Evolutionary conservation across 805 yeast genomes (phyloP).

Genomic region (Candida schatavii): DNA sequence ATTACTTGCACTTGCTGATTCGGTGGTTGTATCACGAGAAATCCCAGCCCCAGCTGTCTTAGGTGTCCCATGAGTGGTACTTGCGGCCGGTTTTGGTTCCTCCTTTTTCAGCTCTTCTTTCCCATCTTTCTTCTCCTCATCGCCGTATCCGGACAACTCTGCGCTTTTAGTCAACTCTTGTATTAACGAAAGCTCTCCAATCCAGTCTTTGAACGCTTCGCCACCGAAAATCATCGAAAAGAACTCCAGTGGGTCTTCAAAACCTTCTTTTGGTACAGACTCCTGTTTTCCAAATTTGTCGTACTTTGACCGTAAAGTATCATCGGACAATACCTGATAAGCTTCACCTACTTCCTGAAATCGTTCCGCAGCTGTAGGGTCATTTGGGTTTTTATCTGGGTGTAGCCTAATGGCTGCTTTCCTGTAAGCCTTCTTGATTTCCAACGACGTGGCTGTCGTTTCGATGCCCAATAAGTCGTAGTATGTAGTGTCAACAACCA

Average conservation of each 20-base stretch:
- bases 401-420: conserved; percentile 43
- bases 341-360: conserved; percentile 61
- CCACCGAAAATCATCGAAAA: conserved; percentile 85
- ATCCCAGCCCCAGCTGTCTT: not conserved
- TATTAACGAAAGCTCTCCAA: conserved; percentile 71
- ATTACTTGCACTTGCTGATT: not conserved
- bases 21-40: not conserved
- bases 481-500: conserved; percentile 47
- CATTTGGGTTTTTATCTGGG: conserved; percentile 47
- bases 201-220: conserved; percentile 72
- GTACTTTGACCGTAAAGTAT: conserved; percentile 59
- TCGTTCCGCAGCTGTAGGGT: conserved; percentile 41
- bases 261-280: conserved; percentile 67
- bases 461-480: conserved; percentile 36
- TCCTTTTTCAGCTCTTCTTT: conserved; percentile 35
- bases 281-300: conserved; percentile 76
- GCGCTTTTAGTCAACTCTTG: conserved; percentile 42
- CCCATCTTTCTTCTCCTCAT: conserved; percentile 26
- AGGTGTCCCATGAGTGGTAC: conserved; percentile 1
- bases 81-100: conserved; percentile 22
- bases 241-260: conserved; percentile 80
- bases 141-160: conserved; percentile 37
- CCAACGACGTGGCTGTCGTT: conserved; percentile 39
- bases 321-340: conserved; percentile 73
- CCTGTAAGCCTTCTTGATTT: conserved; percentile 44